Conservation (phyloP, 192 early-diverging fungal species). For the Obelidium mucronatum region DNA sequence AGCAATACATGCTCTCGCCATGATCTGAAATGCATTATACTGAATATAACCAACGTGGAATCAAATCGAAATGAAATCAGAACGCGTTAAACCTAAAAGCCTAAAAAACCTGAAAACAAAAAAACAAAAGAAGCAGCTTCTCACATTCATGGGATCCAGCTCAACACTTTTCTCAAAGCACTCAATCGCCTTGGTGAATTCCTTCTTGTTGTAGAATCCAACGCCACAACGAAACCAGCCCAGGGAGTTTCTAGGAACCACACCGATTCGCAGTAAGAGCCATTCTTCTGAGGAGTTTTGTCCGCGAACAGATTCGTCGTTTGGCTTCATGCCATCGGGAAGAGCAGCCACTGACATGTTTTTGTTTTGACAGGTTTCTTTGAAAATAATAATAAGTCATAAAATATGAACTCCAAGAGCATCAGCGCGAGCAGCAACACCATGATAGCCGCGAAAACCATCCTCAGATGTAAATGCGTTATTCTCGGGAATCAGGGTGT, state of each 20-base stretch:
- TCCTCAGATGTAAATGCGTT: constrained; percentile 56
- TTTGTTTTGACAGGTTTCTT: constrained; percentile 24
- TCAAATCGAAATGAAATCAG: background rate
- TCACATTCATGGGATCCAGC: constrained; percentile 64
- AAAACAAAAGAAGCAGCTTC: background rate
- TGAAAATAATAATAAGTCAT: no score
- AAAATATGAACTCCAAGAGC: background rate
- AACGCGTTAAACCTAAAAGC: background rate
- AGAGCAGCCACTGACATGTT: constrained; percentile 21
- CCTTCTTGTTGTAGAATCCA: constrained; percentile 72
- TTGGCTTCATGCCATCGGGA: constrained; percentile 8
- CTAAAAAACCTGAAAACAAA: constrained; percentile 12
- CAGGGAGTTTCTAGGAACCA: constrained; percentile 62
- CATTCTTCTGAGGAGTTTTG: constrained; percentile 52
- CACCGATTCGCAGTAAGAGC: constrained; percentile 61
- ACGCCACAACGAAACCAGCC: constrained; percentile 71
- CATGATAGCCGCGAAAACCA: background rate
- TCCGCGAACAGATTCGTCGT: constrained; percentile 1
- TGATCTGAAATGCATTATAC: constrained; percentile 71
- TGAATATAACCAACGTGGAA: constrained; percentile 7
- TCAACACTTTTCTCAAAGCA: constrained; percentile 67
- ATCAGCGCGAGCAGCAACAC: background rate
- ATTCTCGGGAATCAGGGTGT: constrained; percentile 52
- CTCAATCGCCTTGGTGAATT: constrained; percentile 63
- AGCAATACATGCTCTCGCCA: constrained; percentile 68